Conservation (phyloP, 106 monocot genomes). For the Acorus calamus region DNA sequence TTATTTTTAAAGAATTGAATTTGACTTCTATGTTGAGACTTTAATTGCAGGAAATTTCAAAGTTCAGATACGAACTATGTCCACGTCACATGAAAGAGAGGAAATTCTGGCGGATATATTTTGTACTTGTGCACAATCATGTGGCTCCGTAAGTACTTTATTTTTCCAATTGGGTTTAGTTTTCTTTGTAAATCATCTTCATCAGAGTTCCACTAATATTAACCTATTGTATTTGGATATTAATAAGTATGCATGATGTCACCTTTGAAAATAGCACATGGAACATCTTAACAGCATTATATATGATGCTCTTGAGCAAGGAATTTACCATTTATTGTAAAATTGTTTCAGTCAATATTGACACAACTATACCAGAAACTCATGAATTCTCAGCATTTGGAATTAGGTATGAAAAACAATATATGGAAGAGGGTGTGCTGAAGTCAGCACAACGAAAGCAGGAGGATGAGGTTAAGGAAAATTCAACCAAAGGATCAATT, state of each 20-base stretch:
- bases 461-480: constrained; percentile 28
- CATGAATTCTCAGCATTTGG: background rate
- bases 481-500: constrained; percentile 7
- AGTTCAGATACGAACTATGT: constrained; percentile 89
- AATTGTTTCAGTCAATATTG: too few relatives aligned
- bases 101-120: constrained; percentile 96
- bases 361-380: too few relatives aligned
- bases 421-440: constrained; percentile 46
- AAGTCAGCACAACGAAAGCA: constrained; percentile 26
- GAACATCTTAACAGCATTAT: too few relatives aligned
- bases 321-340: too few relatives aligned
- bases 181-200: too few relatives aligned
- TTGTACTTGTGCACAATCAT: constrained; percentile 65
- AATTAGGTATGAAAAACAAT: constrained; percentile 64
- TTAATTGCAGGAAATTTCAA: constrained; percentile 74
- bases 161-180: background rate
- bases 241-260: too few relatives aligned
- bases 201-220: too few relatives aligned
- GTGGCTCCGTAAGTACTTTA: constrained; percentile 53
- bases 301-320: too few relatives aligned
- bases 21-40: too few relatives aligned
- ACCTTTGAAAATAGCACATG: too few relatives aligned
- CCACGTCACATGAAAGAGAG: constrained; percentile 88
- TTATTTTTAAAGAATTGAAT: background rate
- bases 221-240: too few relatives aligned